Evolutionary conservation across 148 eudicot species (phyloP).

Genomic region (Rhododendron simsii): DNA sequence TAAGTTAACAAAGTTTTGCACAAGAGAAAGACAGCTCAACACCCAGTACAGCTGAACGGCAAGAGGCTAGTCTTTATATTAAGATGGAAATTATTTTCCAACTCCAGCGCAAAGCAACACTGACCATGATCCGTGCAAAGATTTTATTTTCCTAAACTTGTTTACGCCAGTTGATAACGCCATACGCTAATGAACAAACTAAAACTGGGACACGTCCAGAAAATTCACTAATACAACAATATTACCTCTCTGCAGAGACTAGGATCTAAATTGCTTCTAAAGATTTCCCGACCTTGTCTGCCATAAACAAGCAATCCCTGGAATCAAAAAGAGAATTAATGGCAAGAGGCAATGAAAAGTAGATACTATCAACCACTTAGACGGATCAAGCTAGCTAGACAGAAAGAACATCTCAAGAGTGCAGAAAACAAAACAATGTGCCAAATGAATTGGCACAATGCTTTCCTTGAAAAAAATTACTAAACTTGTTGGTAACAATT

Average conservation of each 20-base stretch:
- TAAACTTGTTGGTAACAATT: neutral
- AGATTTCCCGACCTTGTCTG: constrained; percentile 83
- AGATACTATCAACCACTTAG: neutral
- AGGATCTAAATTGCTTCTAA: constrained; percentile 68
- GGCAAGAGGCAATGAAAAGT: constrained; percentile 7
- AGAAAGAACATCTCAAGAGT: neutral
- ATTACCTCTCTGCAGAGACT: constrained; percentile 75
- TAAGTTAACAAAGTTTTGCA: neutral
- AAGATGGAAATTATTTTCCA: neutral
- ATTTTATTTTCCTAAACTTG: neutral
- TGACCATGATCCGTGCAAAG: neutral
- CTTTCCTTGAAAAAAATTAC: neutral
- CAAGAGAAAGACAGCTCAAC: neutral
- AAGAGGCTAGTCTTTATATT: neutral
- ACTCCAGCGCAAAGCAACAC: neutral
- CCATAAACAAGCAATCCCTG: constrained; percentile 96
- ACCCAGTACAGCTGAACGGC: neutral
- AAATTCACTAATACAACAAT: neutral
- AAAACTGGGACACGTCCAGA: neutral
- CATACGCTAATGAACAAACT: neutral
- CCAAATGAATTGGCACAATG: neutral
- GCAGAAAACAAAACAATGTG: neutral
- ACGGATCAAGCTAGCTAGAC: neutral
- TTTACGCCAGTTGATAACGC: neutral
- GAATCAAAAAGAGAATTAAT: constrained; percentile 7